These are phyloP conservation scores for Candida labiduridarum DNA, from an alignment of 1,139 yeast species.

Conservation along the genomic window DNA sequence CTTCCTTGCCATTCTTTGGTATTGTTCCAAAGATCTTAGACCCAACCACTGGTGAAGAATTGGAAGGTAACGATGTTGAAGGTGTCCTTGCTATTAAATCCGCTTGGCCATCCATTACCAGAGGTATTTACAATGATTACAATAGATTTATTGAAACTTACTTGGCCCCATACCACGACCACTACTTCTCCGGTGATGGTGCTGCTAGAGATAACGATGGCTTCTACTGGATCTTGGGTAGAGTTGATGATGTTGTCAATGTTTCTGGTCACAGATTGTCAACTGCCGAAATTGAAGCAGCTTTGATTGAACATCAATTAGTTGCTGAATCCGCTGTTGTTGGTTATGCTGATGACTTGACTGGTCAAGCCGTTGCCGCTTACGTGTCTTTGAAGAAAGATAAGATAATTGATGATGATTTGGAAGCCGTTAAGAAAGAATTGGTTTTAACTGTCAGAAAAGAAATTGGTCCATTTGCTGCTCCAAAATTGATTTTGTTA, in stretches of 20 bases:
- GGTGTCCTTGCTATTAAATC: conserved; percentile 73
- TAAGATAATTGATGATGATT: conserved; percentile 41
- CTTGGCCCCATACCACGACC: conserved; percentile 66
- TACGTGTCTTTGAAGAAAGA: conserved; percentile 66
- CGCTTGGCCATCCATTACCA: conserved; percentile 80
- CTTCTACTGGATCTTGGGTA: conserved; percentile 76
- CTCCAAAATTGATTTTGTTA: conserved; percentile 70
- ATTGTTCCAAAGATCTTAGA: conserved; percentile 69
- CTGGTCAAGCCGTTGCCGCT: conserved; percentile 84
- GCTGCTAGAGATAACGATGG: conserved; percentile 81
- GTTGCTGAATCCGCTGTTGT: conserved; percentile 83
- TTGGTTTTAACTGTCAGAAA: conserved; percentile 71
- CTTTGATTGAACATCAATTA: conserved; percentile 66
- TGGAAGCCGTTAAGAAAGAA: conserved; percentile 65
- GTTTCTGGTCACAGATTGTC: conserved; percentile 81
- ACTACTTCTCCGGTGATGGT: conserved; percentile 81
- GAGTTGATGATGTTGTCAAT: conserved; percentile 83
- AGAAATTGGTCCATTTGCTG: conserved; percentile 85
- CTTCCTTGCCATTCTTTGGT: conserved; percentile 79
- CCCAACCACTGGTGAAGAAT: conserved; percentile 70
- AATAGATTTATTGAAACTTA: conserved; percentile 70
- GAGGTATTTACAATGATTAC: conserved; percentile 75
- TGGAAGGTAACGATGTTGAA: conserved; percentile 63
- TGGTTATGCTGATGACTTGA: conserved; percentile 78
- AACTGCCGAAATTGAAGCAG: conserved; percentile 83